Conservation (phyloP, 225 moss, liverwort and hornwort genomes). For the Marchantia paleacea region DNA sequence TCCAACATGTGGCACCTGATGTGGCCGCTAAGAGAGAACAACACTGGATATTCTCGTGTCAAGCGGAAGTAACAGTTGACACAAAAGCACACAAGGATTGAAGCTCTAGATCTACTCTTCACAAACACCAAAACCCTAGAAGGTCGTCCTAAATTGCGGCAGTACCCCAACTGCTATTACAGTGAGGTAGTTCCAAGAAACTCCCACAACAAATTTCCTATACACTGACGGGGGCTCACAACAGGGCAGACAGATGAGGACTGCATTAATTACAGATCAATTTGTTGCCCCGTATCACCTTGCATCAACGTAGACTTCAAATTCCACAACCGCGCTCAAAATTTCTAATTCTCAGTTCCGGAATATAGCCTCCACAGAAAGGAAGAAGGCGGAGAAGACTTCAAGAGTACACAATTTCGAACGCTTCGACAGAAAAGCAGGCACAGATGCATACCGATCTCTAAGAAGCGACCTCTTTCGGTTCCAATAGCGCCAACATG, state of each 20-base stretch:
- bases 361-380: not conserved
- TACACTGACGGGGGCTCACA: too few species aligned
- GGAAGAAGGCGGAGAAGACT: not conserved
- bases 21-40: not conserved
- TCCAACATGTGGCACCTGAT: not conserved
- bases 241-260: not conserved
- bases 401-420: not conserved
- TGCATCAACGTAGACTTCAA: too few species aligned
- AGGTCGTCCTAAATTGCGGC: not conserved
- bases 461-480: not conserved
- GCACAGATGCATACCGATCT: not conserved
- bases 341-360: not conserved
- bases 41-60: not conserved
- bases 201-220: too few species aligned
- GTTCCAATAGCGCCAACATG: not conserved
- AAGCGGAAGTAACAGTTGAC: not conserved
- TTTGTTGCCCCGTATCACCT: not conserved
- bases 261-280: not conserved
- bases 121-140: not conserved
- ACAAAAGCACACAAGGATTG: not conserved
- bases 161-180: not conserved
- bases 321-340: not conserved
- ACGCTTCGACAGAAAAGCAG: not conserved
- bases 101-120: not conserved
- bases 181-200: not conserved